These are phyloP conservation scores for Amoebophrya sp. DNA, from an alignment of 169 alveolate genomes.

Conservation along the genomic window DNA sequence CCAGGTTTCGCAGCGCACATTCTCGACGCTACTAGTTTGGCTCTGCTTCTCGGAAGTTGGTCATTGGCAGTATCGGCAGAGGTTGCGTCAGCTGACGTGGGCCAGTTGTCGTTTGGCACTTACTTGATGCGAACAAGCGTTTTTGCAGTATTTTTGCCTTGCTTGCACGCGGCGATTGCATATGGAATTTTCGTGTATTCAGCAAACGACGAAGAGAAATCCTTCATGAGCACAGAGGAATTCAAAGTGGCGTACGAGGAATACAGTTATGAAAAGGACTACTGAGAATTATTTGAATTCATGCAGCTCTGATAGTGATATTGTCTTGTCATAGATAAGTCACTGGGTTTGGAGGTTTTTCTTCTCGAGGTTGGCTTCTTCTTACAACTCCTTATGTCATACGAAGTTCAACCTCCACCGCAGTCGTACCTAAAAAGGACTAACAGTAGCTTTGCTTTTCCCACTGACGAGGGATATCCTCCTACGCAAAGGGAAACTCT, in stretches of 20 bases:
- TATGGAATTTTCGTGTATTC: not conserved
- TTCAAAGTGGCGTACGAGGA: not conserved
- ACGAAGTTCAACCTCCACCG: too few species aligned
- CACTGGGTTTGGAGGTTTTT: too few species aligned
- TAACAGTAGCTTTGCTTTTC: too few species aligned
- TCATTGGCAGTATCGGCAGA: not conserved
- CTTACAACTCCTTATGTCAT: too few species aligned
- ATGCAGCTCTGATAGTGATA: too few species aligned
- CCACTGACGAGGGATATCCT: too few species aligned
- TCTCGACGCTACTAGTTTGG: not conserved
- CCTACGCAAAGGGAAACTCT: too few species aligned
- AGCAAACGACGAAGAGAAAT: not conserved
- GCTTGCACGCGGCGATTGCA: not conserved
- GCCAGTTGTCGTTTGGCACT: not conserved
- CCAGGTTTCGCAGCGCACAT: conserved; percentile 7
- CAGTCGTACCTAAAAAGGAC: too few species aligned
- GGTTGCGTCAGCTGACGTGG: not conserved
- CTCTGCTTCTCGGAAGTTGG: not conserved
- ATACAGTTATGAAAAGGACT: too few species aligned
- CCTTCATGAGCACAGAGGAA: not conserved
- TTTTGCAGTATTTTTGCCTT: not conserved
- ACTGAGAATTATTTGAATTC: too few species aligned
- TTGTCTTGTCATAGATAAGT: too few species aligned
- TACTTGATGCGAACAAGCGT: not conserved
- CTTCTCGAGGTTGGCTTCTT: too few species aligned